Percentiles rank a stretch among this genome's conserved stretches.
Evolutionary conservation across 371 early-diverging fungal genomes (phyloP).

Genomic region (Fennellomyces sp.): DNA sequence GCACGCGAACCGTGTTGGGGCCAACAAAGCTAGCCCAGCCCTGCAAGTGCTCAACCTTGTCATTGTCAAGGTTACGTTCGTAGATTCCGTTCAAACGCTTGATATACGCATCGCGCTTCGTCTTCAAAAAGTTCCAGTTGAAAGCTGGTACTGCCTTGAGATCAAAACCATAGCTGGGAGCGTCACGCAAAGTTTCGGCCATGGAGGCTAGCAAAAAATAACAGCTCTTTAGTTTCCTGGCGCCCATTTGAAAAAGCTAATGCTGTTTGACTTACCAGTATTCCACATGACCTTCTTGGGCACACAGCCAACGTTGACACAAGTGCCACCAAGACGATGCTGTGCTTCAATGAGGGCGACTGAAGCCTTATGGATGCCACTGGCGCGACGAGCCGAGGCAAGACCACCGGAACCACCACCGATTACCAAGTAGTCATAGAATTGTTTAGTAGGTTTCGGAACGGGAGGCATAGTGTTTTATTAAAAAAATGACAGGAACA

Average conservation of each 20-base stretch:
- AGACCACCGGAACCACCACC: slow-evolving; percentile 90
- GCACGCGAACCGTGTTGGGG: slow-evolving; percentile 75
- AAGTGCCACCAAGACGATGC: slow-evolving; percentile 90
- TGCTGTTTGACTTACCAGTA: slow-evolving; percentile 54
- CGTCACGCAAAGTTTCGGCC: slow-evolving; percentile 86
- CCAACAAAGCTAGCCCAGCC: slow-evolving; percentile 89
- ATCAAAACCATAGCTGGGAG: slow-evolving; percentile 88
- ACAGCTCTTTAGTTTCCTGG: neutral
- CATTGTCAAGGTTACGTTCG: slow-evolving; percentile 86
- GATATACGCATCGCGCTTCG: slow-evolving; percentile 95
- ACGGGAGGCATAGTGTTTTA: slow-evolving; percentile 15
- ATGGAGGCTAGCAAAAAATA: slow-evolving; percentile 63
- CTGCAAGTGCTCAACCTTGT: slow-evolving; percentile 78
- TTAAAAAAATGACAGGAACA: neutral
- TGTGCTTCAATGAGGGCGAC: slow-evolving; percentile 90
- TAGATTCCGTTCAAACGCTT: slow-evolving; percentile 96
- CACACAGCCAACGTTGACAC: slow-evolving; percentile 97
- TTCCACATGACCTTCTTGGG: slow-evolving; percentile 99
- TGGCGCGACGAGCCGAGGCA: slow-evolving; percentile 93
- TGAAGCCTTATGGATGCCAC: slow-evolving; percentile 83
- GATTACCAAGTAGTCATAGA: slow-evolving; percentile 90
- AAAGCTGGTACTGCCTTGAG: slow-evolving; percentile 47
- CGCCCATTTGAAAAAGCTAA: neutral
- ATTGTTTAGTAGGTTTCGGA: slow-evolving; percentile 23
- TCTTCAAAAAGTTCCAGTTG: slow-evolving; percentile 78